Base-by-base conservation (phyloP, 768 basidiomycete species). In the Hericium erinaceus region DNA sequence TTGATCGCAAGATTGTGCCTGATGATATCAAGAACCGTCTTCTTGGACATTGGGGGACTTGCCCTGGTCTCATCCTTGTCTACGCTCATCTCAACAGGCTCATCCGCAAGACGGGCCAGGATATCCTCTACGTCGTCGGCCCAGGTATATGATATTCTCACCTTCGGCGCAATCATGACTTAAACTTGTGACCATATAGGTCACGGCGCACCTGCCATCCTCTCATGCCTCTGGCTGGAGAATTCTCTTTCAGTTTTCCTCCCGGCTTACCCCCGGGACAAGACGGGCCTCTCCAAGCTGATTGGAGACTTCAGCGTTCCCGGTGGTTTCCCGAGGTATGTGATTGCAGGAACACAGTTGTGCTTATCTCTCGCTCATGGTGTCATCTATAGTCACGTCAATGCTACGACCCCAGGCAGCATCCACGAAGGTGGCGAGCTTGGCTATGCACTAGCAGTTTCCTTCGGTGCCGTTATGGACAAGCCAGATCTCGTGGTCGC, bases 381-480 rank as follows among this genome's bases (percentile, higher is more conserved):
- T 48, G 48, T 57, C n/a, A 26, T 38, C 13, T 16, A 11, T 39
- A 85, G 84, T 64, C 84, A 86, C 58, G 81, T 87, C 62, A 89
- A 92, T 58, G 87, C 92, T 0, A 82, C 90, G 69, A 92, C 90
- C 0, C 93, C 92, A 18, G 93, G 93, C 5, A 78, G 82, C 3
- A 95, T 97, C 60, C 93, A 97, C 64, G 93, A 97, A 72, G 93
- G 93, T 55, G 87, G 86, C 28, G 93, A 95, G 69, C 79, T 95
- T 13, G 92, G 93, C 8, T 95, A 95, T 62, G 91, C 91, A 3
- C 81, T 94, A 39, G 79, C 84, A 44, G 92, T 92, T 9, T 79
- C 90, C 0, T 95, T 90, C 65, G 93, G 93, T 39, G 85, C 89
- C 24, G 83, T 90, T 63, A 92, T 95, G 89, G 93, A 97, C 68